These are phyloP conservation scores for Dactylellina cionopaga DNA, from an alignment of 2,329 filamentous ascomycete genomes.

Conservation along the genomic window DNA sequence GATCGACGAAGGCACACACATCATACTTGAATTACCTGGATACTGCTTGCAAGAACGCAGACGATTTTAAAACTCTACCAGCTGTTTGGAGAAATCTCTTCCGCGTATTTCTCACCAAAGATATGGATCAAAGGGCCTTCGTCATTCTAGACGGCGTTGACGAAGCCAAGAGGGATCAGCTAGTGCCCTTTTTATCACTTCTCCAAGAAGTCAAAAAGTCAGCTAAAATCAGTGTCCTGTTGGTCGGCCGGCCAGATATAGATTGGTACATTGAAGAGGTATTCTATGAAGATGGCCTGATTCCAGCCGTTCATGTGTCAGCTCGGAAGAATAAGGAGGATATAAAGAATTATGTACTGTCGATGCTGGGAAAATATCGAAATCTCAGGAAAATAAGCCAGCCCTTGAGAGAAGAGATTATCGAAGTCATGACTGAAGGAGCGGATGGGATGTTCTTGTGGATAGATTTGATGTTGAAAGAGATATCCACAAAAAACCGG, in stretches of 20 bases:
- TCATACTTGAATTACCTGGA: background rate
- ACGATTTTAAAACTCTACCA: background rate
- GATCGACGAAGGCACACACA: background rate
- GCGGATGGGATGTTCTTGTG: slow-evolving; percentile 21
- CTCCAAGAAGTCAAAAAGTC: background rate
- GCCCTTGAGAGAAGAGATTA: slow-evolving; percentile 6
- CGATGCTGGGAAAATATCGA: background rate
- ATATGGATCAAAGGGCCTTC: background rate
- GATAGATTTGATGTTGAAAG: slow-evolving; percentile 7
- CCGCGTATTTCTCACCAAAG: background rate
- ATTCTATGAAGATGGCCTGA: no score
- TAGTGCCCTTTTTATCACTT: background rate
- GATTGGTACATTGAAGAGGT: background rate
- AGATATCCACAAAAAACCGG: slow-evolving; percentile 8
- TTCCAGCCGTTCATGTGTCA: background rate
- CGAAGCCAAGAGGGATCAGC: background rate
- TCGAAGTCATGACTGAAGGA: background rate
- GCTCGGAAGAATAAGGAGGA: background rate
- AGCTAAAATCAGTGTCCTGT: background rate
- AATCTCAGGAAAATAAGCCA: background rate
- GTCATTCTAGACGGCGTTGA: background rate
- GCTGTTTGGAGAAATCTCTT: background rate
- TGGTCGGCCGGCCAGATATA: background rate
- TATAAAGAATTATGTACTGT: background rate
- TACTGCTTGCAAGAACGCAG: background rate